Evolutionary conservation across 139 green algal species (phyloP).

Genomic region (Mesotaenium endlicherianum): DNA sequence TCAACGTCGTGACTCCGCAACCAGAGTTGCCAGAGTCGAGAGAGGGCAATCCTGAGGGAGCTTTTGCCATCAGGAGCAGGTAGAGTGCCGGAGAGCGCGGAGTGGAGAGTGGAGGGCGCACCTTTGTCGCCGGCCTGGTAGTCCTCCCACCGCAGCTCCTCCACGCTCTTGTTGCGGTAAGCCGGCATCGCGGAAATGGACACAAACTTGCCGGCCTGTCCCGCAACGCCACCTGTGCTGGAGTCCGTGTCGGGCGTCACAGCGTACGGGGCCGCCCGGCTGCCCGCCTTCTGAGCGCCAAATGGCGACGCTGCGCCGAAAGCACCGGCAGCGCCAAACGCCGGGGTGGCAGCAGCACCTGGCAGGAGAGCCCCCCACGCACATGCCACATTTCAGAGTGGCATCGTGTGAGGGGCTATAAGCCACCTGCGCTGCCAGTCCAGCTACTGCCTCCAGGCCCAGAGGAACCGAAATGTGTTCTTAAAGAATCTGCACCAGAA

Average conservation of each 20-base stretch:
- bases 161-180: conserved; percentile 73
- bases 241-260: conserved; percentile 34
- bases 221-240: not conserved
- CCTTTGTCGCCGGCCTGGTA: conserved; percentile 72
- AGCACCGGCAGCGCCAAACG: not conserved
- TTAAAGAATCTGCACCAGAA: too few species aligned
- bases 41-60: too few species aligned
- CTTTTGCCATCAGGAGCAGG: too few species aligned
- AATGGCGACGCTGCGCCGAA: conserved; percentile 6
- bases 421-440: too few species aligned
- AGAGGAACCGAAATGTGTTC: too few species aligned
- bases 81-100: too few species aligned
- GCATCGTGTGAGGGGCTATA: not conserved
- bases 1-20: too few species aligned
- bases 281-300: not conserved
- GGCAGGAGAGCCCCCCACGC: too few species aligned
- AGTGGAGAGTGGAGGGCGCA: not conserved
- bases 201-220: conserved; percentile 57
- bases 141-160: conserved; percentile 90
- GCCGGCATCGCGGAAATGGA: conserved; percentile 79
- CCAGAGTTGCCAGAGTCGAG: too few species aligned
- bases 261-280: not conserved
- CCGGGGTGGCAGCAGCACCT: not conserved
- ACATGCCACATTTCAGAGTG: too few species aligned
- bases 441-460: too few species aligned